Evolutionary conservation across 2,329 filamentous ascomycete genomes (phyloP).

Genomic region (Aspergillus sp.): DNA sequence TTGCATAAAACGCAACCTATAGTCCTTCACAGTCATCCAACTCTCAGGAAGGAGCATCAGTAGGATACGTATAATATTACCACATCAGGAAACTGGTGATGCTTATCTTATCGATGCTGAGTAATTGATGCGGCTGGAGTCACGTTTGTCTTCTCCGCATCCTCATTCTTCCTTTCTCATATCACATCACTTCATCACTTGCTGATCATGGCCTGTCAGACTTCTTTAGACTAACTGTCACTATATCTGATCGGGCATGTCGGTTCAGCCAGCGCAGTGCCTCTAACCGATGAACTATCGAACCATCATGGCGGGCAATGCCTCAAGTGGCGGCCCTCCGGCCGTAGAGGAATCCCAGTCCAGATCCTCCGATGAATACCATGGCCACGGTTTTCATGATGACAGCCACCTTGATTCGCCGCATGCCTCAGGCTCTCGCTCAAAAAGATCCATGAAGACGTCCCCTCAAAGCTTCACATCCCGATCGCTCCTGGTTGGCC

Average conservation of each 20-base stretch:
- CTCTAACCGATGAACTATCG: conserved; percentile 34
- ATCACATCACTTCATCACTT: not conserved
- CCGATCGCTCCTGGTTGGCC: conserved; percentile 75
- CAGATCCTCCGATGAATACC: conserved; percentile 1
- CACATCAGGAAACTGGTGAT: not conserved
- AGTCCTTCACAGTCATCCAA: too few species aligned
- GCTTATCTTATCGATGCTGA: not conserved
- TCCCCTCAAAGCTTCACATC: conserved; percentile 70
- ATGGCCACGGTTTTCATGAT: not conserved
- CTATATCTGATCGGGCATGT: not conserved
- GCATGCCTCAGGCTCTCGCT: conserved; percentile 2
- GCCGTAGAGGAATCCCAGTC: conserved; percentile 7
- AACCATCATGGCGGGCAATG: conserved; percentile 32
- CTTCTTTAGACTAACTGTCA: not conserved
- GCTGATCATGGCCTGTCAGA: not conserved
- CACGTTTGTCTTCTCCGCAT: not conserved
- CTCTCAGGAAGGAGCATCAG: too few species aligned
- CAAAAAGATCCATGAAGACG: conserved; percentile 11
- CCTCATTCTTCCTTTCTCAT: not conserved
- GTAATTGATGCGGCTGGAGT: not conserved
- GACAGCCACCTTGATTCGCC: conserved; percentile 1
- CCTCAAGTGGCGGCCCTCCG: conserved; percentile 14
- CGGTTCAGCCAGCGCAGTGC: not conserved
- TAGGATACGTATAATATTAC: not conserved
- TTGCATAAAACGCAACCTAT: too few species aligned